Percentiles rank a stretch among this genome's conserved stretches.
Conservation (phyloP, 768 basidiomycete genomes). For the Calocera viscosa region DNA sequence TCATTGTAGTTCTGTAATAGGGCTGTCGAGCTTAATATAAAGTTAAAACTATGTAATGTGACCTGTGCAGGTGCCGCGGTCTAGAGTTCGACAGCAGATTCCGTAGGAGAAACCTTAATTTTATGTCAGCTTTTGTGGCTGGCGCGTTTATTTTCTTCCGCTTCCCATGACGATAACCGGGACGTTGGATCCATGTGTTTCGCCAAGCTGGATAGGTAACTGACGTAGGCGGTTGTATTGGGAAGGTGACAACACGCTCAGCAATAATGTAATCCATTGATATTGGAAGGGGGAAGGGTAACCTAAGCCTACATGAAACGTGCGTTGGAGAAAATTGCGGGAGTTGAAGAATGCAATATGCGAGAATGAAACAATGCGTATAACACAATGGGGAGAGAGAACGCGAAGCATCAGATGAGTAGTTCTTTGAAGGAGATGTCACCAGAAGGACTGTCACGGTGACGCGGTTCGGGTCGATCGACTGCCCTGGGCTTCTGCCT, state of each 20-base stretch:
- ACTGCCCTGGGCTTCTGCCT: background rate
- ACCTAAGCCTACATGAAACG: background rate
- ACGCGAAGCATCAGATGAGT: background rate
- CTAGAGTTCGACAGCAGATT: too few species aligned
- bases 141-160: too few species aligned
- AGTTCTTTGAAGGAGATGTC: constrained; percentile 1
- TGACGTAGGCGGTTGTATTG: background rate
- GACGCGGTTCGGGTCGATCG: background rate
- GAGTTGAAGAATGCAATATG: background rate
- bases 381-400: background rate
- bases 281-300: background rate
- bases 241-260: background rate
- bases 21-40: too few species aligned
- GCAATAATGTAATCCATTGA: background rate
- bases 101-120: too few species aligned
- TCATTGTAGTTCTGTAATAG: too few species aligned
- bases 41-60: too few species aligned
- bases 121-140: too few species aligned
- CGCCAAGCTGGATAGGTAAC: too few species aligned
- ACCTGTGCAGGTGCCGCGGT: too few species aligned
- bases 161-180: too few species aligned
- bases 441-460: background rate
- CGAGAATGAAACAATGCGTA: background rate
- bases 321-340: background rate
- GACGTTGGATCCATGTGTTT: too few species aligned